phyloP scores from a whole-genome alignment of 1,284 basidiomycete genomes.

The Papiliotrema laurentii region DNA sequence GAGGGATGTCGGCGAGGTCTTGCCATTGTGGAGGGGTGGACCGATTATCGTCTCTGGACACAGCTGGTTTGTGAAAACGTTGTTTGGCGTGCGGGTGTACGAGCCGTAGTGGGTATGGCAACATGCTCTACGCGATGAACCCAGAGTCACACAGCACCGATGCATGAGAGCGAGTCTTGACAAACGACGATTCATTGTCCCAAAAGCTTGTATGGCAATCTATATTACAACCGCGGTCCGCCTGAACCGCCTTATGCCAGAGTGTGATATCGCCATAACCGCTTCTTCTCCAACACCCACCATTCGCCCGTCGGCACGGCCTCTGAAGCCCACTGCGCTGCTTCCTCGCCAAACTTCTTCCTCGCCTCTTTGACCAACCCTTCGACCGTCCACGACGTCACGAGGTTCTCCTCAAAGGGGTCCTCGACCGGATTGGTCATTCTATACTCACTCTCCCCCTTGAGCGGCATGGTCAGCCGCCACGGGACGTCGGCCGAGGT shows the following conservation, averaged over 20 bases:
- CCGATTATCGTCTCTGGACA: conserved; percentile 11
- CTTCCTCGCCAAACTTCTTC: conserved; percentile 2
- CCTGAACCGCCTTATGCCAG: too few relatives aligned
- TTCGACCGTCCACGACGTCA: not conserved
- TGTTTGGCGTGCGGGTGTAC: conserved; percentile 13
- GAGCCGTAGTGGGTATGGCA: too few relatives aligned
- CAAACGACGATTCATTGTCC: too few relatives aligned
- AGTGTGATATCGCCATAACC: conserved; percentile 3
- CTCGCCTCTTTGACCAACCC: conserved; percentile 1
- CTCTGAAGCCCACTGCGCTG: conserved; percentile 4
- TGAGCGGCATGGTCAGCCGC: conserved; percentile 3
- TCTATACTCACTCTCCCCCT: not conserved
- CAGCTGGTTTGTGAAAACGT: conserved; percentile 11
- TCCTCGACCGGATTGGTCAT: not conserved
- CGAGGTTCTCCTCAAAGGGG: not conserved
- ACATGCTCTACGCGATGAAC: too few relatives aligned
- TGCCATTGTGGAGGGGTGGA: conserved; percentile 15
- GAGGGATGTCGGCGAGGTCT: conserved; percentile 5
- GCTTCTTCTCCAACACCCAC: conserved; percentile 6
- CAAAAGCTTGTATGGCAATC: too few relatives aligned
- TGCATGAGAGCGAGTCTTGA: too few relatives aligned
- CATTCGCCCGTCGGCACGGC: conserved; percentile 6
- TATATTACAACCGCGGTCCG: too few relatives aligned
- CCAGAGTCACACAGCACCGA: too few relatives aligned
- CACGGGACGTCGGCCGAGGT: conserved; percentile 2